Evolutionary conservation across 2,329 filamentous ascomycete genomes (phyloP).

Genomic region (Colletotrichum abscissum): DNA sequence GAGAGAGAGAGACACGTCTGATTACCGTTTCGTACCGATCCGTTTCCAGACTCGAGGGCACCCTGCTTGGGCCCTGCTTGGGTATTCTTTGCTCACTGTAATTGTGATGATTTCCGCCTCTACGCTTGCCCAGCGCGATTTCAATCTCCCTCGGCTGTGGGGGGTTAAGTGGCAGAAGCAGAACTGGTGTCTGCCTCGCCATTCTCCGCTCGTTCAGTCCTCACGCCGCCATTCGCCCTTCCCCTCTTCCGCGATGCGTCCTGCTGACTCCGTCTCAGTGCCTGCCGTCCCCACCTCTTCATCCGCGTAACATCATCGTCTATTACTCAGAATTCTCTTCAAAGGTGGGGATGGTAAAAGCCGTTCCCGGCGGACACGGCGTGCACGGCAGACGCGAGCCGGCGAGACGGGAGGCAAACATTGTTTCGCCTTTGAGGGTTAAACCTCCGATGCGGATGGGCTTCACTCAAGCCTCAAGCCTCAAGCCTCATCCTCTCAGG

Average conservation of each 20-base stretch:
- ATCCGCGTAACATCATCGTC: not conserved
- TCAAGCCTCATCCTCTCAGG: conserved; percentile 2
- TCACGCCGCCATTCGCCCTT: not conserved
- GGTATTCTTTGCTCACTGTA: not conserved
- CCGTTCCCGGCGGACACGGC: not conserved
- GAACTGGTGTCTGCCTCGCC: not conserved
- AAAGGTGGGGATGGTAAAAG: not conserved
- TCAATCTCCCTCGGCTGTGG: conserved; percentile 20
- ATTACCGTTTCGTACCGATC: not conserved
- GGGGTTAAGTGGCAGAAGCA: not conserved
- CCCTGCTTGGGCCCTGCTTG: conserved; percentile 9
- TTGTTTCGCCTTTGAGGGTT: conserved; percentile 23
- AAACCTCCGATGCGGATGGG: conserved; percentile 19
- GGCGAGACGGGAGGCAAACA: conserved; percentile 25
- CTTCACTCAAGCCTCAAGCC: not conserved
- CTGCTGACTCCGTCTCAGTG: not conserved
- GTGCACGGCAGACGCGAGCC: conserved; percentile 23
- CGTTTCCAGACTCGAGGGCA: not conserved
- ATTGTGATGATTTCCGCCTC: not conserved
- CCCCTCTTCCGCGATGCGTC: not conserved
- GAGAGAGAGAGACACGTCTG: not conserved
- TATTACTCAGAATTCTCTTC: not conserved
- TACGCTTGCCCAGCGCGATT: conserved; percentile 3
- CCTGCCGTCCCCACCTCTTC: not conserved
- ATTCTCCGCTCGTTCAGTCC: not conserved